Conservation (phyloP, 768 basidiomycete genomes). For the Boletus barrowsii region DNA sequence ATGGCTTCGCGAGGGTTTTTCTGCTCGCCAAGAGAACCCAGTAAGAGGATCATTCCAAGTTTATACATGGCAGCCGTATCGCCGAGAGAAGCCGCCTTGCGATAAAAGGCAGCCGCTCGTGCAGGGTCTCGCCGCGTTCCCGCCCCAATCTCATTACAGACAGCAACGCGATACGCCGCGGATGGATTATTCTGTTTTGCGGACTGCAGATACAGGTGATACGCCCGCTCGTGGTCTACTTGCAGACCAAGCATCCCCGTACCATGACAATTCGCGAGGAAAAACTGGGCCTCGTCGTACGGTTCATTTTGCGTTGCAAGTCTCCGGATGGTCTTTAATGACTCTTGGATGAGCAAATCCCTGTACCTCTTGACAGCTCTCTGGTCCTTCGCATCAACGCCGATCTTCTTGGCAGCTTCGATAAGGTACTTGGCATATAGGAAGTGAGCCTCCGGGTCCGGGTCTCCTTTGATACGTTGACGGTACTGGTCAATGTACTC, state of each 20-base stretch:
- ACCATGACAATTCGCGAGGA: conserved; percentile 95
- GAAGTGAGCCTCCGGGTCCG: conserved; percentile 97
- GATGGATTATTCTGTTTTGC: conserved; percentile 96
- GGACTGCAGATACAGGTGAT: conserved; percentile 95
- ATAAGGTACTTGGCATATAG: conserved; percentile 98
- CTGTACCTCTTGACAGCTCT: conserved; percentile 88
- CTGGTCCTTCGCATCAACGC: conserved; percentile 68
- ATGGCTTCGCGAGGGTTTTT: conserved; percentile 90
- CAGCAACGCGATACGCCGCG: conserved; percentile 94
- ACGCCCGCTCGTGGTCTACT: conserved; percentile 97
- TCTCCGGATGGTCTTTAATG: conserved; percentile 87
- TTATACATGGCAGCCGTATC: conserved; percentile 99
- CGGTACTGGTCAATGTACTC: conserved; percentile 98
- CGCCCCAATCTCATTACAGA: conserved; percentile 98
- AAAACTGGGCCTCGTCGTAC: conserved; percentile 97
- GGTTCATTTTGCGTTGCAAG: conserved; percentile 90
- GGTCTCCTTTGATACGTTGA: conserved; percentile 93
- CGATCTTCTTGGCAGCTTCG: conserved; percentile 93
- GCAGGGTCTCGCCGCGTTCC: conserved; percentile 87
- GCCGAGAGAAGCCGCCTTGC: conserved; percentile 92
- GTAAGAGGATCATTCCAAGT: conserved; percentile 94
- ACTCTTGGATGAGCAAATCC: conserved; percentile 82
- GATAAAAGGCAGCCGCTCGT: conserved; percentile 92
- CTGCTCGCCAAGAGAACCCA: conserved; percentile 77
- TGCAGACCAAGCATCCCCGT: conserved; percentile 94